Percentiles rank a stretch among this genome's conserved stretches.
Conservation (phyloP, 2,329 filamentous ascomycete genomes). For the Epichloe typhina region DNA sequence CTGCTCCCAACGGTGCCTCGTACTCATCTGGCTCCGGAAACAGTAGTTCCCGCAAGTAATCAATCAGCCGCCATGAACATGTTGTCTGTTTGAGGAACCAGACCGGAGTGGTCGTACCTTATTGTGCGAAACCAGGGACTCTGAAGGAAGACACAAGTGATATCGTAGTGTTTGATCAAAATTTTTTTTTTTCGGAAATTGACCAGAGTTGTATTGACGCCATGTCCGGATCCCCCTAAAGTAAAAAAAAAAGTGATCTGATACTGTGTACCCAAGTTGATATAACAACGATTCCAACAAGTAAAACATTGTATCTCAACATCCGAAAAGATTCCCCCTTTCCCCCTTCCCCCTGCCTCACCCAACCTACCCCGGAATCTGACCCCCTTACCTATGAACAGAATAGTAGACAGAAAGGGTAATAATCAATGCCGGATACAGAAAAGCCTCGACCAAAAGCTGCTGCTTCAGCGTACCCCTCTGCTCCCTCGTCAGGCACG, state of each 20-base stretch:
- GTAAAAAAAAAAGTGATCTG: no score
- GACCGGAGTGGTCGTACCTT: not conserved
- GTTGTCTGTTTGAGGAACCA: not conserved
- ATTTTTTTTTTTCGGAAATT: not conserved
- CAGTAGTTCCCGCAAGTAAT: conserved; percentile 1
- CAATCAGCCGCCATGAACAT: not conserved
- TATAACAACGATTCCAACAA: not conserved
- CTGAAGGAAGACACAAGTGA: not conserved
- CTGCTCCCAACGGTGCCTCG: conserved; percentile 24
- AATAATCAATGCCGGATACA: conserved; percentile 20
- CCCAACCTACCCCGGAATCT: not conserved
- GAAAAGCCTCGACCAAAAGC: conserved; percentile 22
- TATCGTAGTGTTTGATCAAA: not conserved
- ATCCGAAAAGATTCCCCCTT: not conserved
- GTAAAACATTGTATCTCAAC: not conserved
- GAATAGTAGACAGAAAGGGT: conserved; percentile 20
- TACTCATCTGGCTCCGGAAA: not conserved
- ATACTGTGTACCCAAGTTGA: not conserved
- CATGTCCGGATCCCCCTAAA: no score
- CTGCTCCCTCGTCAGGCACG: conserved; percentile 22
- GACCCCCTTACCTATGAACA: conserved; percentile 6
- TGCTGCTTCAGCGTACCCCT: conserved; percentile 20
- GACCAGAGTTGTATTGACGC: not conserved
- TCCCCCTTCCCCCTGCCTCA: no score
- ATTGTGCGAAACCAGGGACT: not conserved